These are phyloP conservation scores for Pythium folliculosum DNA, from an alignment of 352 stramenopile genomes.

Conservation along the genomic window DNA sequence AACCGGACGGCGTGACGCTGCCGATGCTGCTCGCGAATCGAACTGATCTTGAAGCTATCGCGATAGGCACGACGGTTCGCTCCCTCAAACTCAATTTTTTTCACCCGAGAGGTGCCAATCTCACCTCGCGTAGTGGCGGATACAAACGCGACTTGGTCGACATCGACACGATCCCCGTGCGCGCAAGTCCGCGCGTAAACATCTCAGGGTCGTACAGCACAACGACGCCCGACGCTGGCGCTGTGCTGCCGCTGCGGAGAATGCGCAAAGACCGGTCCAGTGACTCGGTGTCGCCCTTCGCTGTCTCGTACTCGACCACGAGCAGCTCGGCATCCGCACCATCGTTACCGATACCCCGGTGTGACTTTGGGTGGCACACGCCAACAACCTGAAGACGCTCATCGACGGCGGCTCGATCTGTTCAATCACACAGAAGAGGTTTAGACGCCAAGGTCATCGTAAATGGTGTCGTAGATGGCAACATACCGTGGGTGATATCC, in stretches of 20 bases:
- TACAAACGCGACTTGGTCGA: conserved; percentile 1
- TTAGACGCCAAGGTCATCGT: too few relatives aligned
- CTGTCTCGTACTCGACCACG: conserved; percentile 1
- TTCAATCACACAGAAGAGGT: not conserved
- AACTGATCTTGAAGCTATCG: conserved; percentile 1
- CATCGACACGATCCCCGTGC: conserved; percentile 10
- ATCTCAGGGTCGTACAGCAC: conserved; percentile 21
- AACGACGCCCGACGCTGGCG: not conserved
- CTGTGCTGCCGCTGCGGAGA: not conserved
- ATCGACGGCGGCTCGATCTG: not conserved
- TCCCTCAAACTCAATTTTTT: too few relatives aligned
- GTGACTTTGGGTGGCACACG: too few relatives aligned
- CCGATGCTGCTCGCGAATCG: not conserved
- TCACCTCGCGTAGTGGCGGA: conserved; percentile 5
- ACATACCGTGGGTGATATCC: conserved; percentile 15
- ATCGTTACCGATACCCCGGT: too few relatives aligned
- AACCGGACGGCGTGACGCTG: not conserved
- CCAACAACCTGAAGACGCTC: not conserved
- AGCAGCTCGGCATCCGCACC: not conserved
- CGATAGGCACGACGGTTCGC: not conserved
- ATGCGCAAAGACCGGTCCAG: conserved; percentile 2
- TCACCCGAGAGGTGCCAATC: not conserved
- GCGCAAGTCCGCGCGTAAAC: conserved; percentile 14
- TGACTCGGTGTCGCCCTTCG: not conserved
- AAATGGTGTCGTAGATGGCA: too few relatives aligned